Conservation (phyloP, 176 grass and related monocot genomes). For the Juncus effusus region DNA sequence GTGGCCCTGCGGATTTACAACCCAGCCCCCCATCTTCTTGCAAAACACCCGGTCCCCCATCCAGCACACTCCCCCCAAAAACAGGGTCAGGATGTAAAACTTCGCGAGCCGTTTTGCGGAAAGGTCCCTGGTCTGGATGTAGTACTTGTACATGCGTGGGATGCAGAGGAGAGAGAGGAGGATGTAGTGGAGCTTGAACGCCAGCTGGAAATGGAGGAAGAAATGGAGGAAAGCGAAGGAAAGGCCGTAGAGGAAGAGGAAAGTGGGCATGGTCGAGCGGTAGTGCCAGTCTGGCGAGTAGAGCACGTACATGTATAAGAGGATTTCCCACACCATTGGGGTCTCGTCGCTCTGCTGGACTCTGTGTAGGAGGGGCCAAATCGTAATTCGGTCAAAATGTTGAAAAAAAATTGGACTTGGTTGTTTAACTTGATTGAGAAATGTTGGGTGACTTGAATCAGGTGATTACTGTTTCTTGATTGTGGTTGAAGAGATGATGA, state of each 20-base stretch:
- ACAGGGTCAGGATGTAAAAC: constrained; percentile 56
- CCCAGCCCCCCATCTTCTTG: constrained; percentile 68
- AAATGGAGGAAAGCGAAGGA: constrained; percentile 70
- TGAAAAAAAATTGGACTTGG: no score
- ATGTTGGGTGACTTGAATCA: no score
- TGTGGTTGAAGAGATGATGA: no score
- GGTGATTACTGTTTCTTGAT: no score
- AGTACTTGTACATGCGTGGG: constrained; percentile 94
- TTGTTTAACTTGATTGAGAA: no score
- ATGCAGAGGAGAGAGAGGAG: constrained; percentile 75
- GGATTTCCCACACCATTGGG: constrained; percentile 87
- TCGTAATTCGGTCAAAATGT: background rate
- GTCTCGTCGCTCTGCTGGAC: constrained; percentile 88
- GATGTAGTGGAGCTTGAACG: constrained; percentile 77
- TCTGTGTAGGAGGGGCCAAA: constrained; percentile 35
- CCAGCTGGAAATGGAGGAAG: constrained; percentile 51
- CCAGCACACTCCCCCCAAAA: constrained; percentile 55
- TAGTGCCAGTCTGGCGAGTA: constrained; percentile 95
- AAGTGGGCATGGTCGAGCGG: constrained; percentile 81
- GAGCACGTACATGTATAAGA: constrained; percentile 79
- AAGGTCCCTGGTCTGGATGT: constrained; percentile 71
- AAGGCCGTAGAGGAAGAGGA: constrained; percentile 73
- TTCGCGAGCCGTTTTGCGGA: constrained; percentile 70
- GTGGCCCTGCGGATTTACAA: constrained; percentile 77
- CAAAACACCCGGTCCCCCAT: constrained; percentile 66